phyloP scores from a whole-genome alignment of 257 asterid species.

The Nicotiana obtusifolia region DNA sequence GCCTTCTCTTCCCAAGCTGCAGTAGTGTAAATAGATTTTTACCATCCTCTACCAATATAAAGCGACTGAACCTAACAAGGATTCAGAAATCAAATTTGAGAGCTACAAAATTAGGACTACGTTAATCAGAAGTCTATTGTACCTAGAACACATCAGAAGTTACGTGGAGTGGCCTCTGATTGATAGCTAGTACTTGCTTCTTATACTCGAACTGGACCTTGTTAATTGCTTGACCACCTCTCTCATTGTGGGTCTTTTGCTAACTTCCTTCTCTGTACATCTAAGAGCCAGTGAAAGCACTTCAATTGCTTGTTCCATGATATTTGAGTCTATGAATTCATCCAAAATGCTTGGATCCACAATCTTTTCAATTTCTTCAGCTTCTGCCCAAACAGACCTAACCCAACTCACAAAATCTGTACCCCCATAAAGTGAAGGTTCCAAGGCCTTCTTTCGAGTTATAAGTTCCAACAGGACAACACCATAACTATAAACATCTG shows the following conservation, averaged over 20 bases:
- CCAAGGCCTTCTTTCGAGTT: constrained; percentile 52
- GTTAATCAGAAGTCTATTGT: neutral
- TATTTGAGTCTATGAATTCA: constrained; percentile 50
- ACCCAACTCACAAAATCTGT: constrained; percentile 50
- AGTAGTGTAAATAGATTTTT: neutral
- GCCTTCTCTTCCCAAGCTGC: neutral
- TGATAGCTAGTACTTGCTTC: constrained; percentile 26
- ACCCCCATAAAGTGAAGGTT: constrained; percentile 38
- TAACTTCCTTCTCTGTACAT: constrained; percentile 53
- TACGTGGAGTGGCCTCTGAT: neutral
- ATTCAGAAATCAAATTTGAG: neutral
- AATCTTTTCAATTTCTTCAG: constrained; percentile 32
- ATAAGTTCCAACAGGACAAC: constrained; percentile 65
- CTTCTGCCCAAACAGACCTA: constrained; percentile 33
- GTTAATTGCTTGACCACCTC: constrained; percentile 64
- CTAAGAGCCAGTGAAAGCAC: constrained; percentile 51
- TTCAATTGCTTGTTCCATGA: constrained; percentile 41
- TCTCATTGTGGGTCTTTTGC: constrained; percentile 64
- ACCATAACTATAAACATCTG: constrained; percentile 78
- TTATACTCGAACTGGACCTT: constrained; percentile 19
- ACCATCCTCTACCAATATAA: neutral
- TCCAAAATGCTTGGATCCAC: constrained; percentile 49
- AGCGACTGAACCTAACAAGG: neutral
- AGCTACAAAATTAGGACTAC: neutral
- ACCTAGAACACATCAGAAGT: neutral